phyloP scores from a whole-genome alignment of 352 stramenopile genomes.

The Pythium dissotocum region DNA sequence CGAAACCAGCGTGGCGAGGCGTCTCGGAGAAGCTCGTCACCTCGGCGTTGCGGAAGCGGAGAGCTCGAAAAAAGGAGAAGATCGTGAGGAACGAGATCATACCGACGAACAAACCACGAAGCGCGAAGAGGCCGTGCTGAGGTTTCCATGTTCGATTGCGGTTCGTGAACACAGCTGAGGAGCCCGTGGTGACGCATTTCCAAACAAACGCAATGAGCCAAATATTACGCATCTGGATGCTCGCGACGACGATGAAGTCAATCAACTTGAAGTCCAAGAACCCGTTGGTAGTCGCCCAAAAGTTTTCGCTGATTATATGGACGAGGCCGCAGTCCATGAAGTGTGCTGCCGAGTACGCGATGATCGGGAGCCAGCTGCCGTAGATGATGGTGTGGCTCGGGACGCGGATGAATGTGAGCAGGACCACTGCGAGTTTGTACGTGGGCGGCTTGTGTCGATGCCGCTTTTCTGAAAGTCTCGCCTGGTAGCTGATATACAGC shows the following conservation, averaged over 20 bases:
- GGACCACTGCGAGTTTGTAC: no score
- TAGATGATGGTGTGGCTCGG: slow-evolving; percentile 41
- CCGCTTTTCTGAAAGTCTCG: not conserved
- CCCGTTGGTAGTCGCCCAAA: slow-evolving; percentile 29
- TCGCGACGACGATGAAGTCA: slow-evolving; percentile 18
- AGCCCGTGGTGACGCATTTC: slow-evolving; percentile 16
- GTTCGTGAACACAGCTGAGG: not conserved
- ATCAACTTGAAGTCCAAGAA: slow-evolving; percentile 23
- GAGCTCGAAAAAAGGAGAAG: slow-evolving; percentile 8
- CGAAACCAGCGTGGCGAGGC: slow-evolving; percentile 1
- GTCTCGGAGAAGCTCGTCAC: slow-evolving; percentile 11
- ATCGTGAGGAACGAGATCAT: slow-evolving; percentile 11
- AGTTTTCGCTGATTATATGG: slow-evolving; percentile 24
- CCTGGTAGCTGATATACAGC: slow-evolving; percentile 22
- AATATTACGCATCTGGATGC: slow-evolving; percentile 42
- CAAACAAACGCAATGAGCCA: slow-evolving; percentile 29
- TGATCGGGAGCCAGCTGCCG: slow-evolving; percentile 33
- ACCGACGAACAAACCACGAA: slow-evolving; percentile 16
- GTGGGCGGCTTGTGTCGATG: no score
- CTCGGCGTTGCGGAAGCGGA: slow-evolving; percentile 21
- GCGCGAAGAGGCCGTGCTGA: slow-evolving; percentile 9
- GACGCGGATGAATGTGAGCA: slow-evolving; percentile 12
- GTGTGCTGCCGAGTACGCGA: slow-evolving; percentile 29
- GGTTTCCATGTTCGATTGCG: not conserved
- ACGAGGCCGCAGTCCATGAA: slow-evolving; percentile 29